A percentile compares a stretch with the other conserved stretches of the same genome.
phyloP scores from a whole-genome alignment of 2,329 filamentous ascomycete species.

The Fusarium camptoceras region DNA sequence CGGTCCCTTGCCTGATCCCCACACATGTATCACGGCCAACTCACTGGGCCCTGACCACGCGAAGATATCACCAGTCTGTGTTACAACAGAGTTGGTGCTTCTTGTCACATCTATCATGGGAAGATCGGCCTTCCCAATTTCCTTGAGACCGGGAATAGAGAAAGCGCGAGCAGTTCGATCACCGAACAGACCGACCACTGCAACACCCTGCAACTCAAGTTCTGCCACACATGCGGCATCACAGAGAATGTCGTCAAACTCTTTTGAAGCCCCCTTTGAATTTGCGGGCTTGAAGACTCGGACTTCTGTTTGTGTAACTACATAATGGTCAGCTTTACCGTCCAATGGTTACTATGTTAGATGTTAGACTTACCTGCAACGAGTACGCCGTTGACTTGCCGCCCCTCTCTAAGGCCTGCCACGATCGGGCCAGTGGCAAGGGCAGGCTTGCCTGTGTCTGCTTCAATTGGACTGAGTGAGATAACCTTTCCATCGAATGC shows the following conservation, averaged over 20 bases:
- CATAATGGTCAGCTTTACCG: conserved; percentile 43
- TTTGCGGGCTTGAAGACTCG: conserved; percentile 88
- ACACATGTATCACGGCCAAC: conserved; percentile 83
- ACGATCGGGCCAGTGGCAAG: conserved; percentile 80
- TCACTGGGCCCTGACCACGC: conserved; percentile 92
- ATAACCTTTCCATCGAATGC: conserved; percentile 77
- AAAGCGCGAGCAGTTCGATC: conserved; percentile 84
- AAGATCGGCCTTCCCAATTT: conserved; percentile 77
- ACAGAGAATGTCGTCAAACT: conserved; percentile 86
- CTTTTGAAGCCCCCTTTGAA: conserved; percentile 90
- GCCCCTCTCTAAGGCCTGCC: conserved; percentile 78
- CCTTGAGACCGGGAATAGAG: conserved; percentile 87
- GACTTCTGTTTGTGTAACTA: conserved; percentile 77
- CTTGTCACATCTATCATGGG: conserved; percentile 79
- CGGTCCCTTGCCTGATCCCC: conserved; percentile 77
- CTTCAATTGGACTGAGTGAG: conserved; percentile 81
- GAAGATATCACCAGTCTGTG: conserved; percentile 82
- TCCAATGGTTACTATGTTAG: no score
- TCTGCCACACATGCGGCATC: conserved; percentile 82
- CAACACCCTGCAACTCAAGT: conserved; percentile 79
- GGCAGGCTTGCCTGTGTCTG: conserved; percentile 80
- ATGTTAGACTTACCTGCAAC: conserved; percentile 71
- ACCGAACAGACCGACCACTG: conserved; percentile 85
- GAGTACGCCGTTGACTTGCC: conserved; percentile 81
- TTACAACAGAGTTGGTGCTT: conserved; percentile 76